Evolutionary conservation across 192 early-diverging fungal genomes (phyloP).

Genomic region (Cetraspora pellucida): DNA sequence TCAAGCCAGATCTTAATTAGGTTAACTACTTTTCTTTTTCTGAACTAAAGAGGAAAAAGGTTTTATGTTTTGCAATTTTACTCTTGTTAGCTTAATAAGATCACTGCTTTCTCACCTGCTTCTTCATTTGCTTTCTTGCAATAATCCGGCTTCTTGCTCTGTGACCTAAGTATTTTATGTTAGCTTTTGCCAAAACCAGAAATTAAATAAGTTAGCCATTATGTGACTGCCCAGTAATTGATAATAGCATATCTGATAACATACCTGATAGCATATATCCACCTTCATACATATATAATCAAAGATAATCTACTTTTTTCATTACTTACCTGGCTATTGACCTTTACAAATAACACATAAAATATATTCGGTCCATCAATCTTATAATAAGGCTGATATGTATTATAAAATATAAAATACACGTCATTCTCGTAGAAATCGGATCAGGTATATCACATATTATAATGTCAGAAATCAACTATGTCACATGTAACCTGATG

Average conservation of each 20-base stretch:
- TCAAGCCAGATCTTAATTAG: not conserved
- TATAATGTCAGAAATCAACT: not conserved
- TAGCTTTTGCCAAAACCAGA: not conserved
- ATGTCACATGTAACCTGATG: slow-evolving; percentile 6
- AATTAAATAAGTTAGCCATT: not conserved
- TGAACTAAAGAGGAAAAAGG: too few relatives aligned
- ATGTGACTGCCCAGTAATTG: not conserved
- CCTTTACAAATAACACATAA: not conserved
- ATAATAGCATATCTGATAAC: not conserved
- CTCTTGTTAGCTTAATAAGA: too few relatives aligned
- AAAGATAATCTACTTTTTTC: slow-evolving; percentile 15
- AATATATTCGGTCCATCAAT: not conserved
- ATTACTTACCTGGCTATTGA: not conserved
- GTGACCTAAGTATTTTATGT: not conserved
- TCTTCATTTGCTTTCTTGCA: slow-evolving; percentile 5
- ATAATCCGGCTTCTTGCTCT: not conserved
- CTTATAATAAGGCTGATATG: not conserved
- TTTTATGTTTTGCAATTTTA: too few relatives aligned
- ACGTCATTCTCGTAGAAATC: not conserved
- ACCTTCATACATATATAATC: slow-evolving; percentile 5
- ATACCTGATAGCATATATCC: not conserved
- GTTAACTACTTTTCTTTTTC: too few relatives aligned
- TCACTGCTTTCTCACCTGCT: too few relatives aligned
- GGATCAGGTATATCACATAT: not conserved
- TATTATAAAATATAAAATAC: slow-evolving; percentile 6